Evolutionary conservation across 441 rosid species (phyloP).

Genomic region (Eruca vesicaria): DNA sequence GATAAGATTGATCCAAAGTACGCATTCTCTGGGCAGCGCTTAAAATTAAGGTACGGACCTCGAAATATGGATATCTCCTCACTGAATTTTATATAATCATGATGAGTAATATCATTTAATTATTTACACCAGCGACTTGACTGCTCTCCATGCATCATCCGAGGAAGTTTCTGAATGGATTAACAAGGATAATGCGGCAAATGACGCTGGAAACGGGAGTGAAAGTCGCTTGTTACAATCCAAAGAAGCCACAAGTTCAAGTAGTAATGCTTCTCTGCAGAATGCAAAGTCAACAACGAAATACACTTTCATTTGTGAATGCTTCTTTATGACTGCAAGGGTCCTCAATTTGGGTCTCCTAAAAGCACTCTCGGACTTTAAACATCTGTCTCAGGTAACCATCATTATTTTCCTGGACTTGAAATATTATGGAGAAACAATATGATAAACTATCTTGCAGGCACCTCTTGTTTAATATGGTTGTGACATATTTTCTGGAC

Average conservation of each 20-base stretch:
- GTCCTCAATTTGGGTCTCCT: constrained; percentile 91
- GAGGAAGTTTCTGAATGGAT: constrained; percentile 93
- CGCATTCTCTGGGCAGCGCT: constrained; percentile 65
- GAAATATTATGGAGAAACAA: constrained; percentile 2
- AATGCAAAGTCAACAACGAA: constrained; percentile 45
- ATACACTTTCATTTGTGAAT: constrained; percentile 84
- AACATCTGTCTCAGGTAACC: constrained; percentile 93
- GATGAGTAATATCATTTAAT: constrained; percentile 13
- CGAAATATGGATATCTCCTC: constrained; percentile 3
- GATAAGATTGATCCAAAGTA: constrained; percentile 88
- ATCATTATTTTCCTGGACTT: not conserved
- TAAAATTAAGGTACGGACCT: constrained; percentile 70
- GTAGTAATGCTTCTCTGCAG: constrained; percentile 39
- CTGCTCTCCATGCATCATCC: constrained; percentile 87
- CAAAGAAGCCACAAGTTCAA: constrained; percentile 79
- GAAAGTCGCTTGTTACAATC: constrained; percentile 68
- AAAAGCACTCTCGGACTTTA: constrained; percentile 96
- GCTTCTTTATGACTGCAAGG: constrained; percentile 99
- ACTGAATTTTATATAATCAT: constrained; percentile 20
- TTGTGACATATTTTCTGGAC: not conserved
- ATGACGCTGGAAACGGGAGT: constrained; percentile 37
- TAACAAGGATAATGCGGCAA: constrained; percentile 41
- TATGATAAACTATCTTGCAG: constrained; percentile 9
- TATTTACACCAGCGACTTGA: constrained; percentile 50
- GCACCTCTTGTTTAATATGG: not conserved